A percentile compares a stretch with the other conserved stretches of the same genome.
Conservation (phyloP, 2,329 filamentous ascomycete genomes). For the Pseudogymnoascus sp. region DNA sequence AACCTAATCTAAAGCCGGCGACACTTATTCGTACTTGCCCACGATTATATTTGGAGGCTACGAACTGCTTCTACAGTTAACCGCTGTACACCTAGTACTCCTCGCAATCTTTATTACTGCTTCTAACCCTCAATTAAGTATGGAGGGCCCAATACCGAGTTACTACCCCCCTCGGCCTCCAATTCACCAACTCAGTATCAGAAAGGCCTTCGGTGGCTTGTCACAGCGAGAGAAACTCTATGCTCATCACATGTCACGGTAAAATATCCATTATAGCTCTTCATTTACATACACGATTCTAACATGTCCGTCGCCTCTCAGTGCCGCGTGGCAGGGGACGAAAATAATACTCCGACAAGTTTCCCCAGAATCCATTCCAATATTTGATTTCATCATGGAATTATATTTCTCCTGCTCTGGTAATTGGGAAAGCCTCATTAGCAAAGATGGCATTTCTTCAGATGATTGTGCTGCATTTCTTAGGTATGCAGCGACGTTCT, state of each 20-base stretch:
- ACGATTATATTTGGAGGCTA: neutral
- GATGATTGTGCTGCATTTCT: constrained; percentile 34
- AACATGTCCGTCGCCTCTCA: constrained; percentile 18
- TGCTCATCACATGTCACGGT: constrained; percentile 47
- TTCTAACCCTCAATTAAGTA: neutral
- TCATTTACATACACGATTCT: neutral
- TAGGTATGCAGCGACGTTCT: constrained; percentile 47
- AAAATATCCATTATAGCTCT: constrained; percentile 6
- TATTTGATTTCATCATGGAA: constrained; percentile 51
- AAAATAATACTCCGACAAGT: constrained; percentile 50
- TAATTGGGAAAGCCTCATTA: constrained; percentile 39
- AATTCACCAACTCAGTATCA: constrained; percentile 24
- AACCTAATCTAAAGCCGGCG: neutral
- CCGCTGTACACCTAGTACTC: neutral
- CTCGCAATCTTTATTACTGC: neutral
- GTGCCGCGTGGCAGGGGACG: constrained; percentile 46
- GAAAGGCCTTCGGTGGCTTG: constrained; percentile 43
- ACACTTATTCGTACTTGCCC: neutral
- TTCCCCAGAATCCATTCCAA: constrained; percentile 46
- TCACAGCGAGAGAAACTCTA: constrained; percentile 51
- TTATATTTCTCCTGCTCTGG: constrained; percentile 41
- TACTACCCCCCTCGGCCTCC: constrained; percentile 28
- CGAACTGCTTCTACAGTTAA: neutral
- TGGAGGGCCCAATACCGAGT: neutral
- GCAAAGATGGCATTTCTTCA: constrained; percentile 31